phyloP scores from a whole-genome alignment of 1,139 yeast genomes.

The Blastobotrys aristatus region DNA sequence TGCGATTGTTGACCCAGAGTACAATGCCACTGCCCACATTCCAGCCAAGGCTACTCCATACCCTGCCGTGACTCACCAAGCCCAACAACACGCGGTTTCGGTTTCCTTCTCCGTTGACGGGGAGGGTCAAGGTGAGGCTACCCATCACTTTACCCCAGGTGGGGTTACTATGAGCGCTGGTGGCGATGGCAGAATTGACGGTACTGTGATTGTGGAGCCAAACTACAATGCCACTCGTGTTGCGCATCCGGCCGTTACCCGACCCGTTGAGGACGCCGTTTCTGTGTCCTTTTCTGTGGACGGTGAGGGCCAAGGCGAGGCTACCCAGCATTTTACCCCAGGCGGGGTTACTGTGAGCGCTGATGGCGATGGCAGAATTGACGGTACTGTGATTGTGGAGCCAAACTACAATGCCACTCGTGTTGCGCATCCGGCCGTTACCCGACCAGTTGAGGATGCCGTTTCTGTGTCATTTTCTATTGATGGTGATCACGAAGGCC shows the following conservation, averaged over 20 bases:
- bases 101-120: not conserved
- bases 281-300: not conserved
- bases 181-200: not conserved
- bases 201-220: not conserved
- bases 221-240: not conserved
- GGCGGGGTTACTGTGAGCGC: not conserved
- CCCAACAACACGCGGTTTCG: no score
- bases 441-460: not conserved
- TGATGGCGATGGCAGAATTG: not conserved
- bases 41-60: no score
- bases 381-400: not conserved
- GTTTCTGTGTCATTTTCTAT: not conserved
- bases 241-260: not conserved
- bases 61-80: no score
- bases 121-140: not conserved
- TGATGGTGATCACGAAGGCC: not conserved
- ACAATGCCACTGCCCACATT: no score
- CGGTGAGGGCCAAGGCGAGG: not conserved
- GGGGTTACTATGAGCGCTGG: not conserved
- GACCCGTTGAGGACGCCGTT: not conserved
- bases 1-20: not conserved
- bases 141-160: not conserved
- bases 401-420: not conserved
- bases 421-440: not conserved
- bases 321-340: not conserved